phyloP scores from a whole-genome alignment of 2,329 filamentous ascomycete genomes.

The Colletotrichum sp. region DNA sequence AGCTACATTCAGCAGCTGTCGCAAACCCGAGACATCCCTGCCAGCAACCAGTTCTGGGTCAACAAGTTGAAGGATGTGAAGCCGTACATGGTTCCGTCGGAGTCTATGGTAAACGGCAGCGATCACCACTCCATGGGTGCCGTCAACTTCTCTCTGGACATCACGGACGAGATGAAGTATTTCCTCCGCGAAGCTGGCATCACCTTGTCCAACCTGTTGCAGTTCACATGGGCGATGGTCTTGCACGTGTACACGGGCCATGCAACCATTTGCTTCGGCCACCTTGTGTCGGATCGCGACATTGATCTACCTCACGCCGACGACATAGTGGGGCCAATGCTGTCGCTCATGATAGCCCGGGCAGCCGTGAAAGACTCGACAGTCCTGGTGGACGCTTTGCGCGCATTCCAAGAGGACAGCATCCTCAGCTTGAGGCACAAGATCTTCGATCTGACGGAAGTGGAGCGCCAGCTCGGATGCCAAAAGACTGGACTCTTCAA shows the following conservation, averaged over 20 bases:
- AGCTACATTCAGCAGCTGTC: background rate
- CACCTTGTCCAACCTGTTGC: background rate
- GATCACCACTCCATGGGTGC: background rate
- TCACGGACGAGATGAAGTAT: background rate
- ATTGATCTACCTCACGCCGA: background rate
- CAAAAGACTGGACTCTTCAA: background rate
- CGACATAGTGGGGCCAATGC: background rate
- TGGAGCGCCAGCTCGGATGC: background rate
- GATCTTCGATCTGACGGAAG: background rate
- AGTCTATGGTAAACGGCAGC: background rate
- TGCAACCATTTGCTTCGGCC: background rate
- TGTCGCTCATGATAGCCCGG: background rate
- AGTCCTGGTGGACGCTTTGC: background rate
- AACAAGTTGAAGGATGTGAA: background rate
- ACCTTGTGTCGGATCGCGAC: slow-evolving; percentile 1
- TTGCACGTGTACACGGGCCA: background rate
- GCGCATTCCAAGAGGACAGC: background rate
- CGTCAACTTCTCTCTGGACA: background rate
- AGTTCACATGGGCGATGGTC: background rate
- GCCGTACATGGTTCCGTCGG: background rate
- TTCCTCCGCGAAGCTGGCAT: background rate
- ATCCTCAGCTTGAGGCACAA: background rate
- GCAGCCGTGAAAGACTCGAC: background rate
- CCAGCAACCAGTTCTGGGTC: background rate
- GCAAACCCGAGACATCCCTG: background rate